Evolutionary conservation across 768 basidiomycete species (phyloP), one percentile per base, ranked within the genome.

Genomic region (Russula abietina): DNA sequence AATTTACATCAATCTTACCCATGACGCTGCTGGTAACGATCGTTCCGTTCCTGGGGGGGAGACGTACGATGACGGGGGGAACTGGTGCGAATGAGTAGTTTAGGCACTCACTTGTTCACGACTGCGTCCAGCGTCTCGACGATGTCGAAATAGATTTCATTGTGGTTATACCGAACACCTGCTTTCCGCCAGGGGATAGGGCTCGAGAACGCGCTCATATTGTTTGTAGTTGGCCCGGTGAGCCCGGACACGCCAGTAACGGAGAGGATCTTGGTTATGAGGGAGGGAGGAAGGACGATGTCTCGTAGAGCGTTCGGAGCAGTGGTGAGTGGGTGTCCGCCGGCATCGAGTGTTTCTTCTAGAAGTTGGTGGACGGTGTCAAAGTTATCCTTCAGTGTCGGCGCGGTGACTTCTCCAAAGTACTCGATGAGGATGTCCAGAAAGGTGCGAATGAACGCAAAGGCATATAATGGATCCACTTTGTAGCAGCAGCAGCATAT

Each of bases 351-450:
- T n/a, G 91, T 94, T 75, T 98, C 95, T 75, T 96, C 95, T 33
- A 97, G 81, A 19, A 98, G 83, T 91, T 96, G 94, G 70, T 98
- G 96, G 8, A 97, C 93, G 28, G 92, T 84, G 70, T 98, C 95
- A 73, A 97, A 96, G 73, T 96, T 91, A 64, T 97, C 93, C 69
- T 86, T 90, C 67, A 98, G 75, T 2, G 84, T 86, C 6, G 83
- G 81, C 28, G 89, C 84, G 36, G 88, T 91, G 26, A 95, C 79
- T n/a, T 84, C 82, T 1, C 91, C 93, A 67, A 97, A 86, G 71
- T 98, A 98, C 64, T 96, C 92, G 54, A 79, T 77, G 50, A 98
- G 75, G 51, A 95, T 88, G 55, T 91, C 87, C 41, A 89, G 74
- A 71, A 98, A 95, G 1, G 89, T 85, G 70, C 91, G 85, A 32